Evolutionary conservation across 106 monocot genomes (phyloP).

Genomic region (Xerophyta viscosa): DNA sequence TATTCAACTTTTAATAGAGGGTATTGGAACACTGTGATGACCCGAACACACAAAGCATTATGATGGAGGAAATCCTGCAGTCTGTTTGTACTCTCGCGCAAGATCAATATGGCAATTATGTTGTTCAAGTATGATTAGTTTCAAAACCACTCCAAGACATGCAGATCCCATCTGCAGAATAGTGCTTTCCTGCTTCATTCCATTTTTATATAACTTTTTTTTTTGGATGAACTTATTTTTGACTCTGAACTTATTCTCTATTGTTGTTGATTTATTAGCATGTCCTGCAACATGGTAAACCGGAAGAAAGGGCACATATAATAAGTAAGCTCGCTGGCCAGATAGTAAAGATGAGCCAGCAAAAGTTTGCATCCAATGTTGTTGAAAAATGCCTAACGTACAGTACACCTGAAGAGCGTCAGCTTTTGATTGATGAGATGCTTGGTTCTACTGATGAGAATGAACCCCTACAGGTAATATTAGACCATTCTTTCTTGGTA

Average conservation of each 20-base stretch:
- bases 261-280: conserved; percentile 11
- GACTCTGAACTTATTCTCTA: not conserved
- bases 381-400: conserved; percentile 24
- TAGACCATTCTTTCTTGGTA: too few species aligned
- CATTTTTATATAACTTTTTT: too few species aligned
- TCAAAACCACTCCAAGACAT: not conserved
- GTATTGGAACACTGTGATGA: conserved; percentile 70
- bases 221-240: too few species aligned
- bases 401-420: conserved; percentile 17
- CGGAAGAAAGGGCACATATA: conserved; percentile 18
- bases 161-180: not conserved
- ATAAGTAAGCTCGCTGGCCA: conserved; percentile 15
- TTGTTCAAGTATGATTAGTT: conserved; percentile 50
- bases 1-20: conserved; percentile 68
- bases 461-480: conserved; percentile 23
- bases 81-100: conserved; percentile 49
- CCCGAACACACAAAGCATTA: conserved; percentile 48
- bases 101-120: conserved; percentile 91
- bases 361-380: conserved; percentile 15
- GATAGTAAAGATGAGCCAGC: conserved; percentile 30
- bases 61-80: conserved; percentile 65
- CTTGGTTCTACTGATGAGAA: conserved; percentile 26
- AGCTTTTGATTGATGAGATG: conserved; percentile 24
- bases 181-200: not conserved
- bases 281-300: conserved; percentile 28